These are phyloP conservation scores for Vanilla planifolia DNA, from an alignment of 106 monocot species.

Conservation along the genomic window DNA sequence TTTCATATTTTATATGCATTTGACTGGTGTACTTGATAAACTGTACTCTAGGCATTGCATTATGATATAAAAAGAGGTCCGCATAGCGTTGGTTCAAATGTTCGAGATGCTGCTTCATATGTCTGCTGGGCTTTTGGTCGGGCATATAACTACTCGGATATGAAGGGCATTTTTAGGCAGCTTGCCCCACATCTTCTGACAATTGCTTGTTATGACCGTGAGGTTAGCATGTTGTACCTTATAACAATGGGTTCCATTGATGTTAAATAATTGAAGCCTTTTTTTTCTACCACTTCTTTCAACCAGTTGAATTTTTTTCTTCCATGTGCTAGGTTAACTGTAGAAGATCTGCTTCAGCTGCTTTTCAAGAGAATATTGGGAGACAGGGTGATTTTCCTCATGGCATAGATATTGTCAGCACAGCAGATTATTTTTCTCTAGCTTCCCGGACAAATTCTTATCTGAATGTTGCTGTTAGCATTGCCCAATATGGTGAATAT, in stretches of 20 bases:
- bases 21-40: neutral
- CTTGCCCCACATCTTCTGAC: slow-evolving; percentile 85
- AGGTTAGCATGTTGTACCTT: slow-evolving; percentile 38
- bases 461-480: slow-evolving; percentile 66
- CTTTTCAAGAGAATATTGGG: slow-evolving; percentile 99
- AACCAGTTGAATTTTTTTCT: too few species aligned
- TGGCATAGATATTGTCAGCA: slow-evolving; percentile 90
- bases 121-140: slow-evolving; percentile 99
- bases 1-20: too few species aligned
- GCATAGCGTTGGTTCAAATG: slow-evolving; percentile 97
- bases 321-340: slow-evolving; percentile 88
- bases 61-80: slow-evolving; percentile 88
- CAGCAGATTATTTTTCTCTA: slow-evolving; percentile 93
- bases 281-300: too few species aligned
- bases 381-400: slow-evolving; percentile 84
- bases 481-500: slow-evolving; percentile 82
- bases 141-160: slow-evolving; percentile 75
- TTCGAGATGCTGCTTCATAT: slow-evolving; percentile 98
- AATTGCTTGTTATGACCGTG: slow-evolving; percentile 96
- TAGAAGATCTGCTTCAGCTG: slow-evolving; percentile 99
- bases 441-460: slow-evolving; percentile 87
- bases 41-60: slow-evolving; percentile 69
- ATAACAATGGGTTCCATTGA: neutral
- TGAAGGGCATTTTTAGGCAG: slow-evolving; percentile 66
- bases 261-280: too few species aligned